A percentile compares a stretch with the other conserved stretches of the same genome.
phyloP scores from a whole-genome alignment of 2,329 filamentous ascomycete species.

The Paraphaeosphaeria minitans region DNA sequence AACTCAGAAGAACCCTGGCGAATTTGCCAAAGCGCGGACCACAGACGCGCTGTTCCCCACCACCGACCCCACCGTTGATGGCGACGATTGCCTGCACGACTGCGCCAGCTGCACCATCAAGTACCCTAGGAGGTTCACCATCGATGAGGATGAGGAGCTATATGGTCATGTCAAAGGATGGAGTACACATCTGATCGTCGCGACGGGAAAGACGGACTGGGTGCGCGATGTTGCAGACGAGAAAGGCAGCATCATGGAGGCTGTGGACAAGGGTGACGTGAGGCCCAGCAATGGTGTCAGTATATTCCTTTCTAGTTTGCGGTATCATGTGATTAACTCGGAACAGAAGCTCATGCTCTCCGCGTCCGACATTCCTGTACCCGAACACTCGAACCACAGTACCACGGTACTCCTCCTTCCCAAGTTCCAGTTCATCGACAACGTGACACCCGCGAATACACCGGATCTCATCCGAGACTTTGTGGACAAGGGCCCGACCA shows the following conservation, averaged over 20 bases:
- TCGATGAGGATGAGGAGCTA: slow-evolving; percentile 77
- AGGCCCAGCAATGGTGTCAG: slow-evolving; percentile 72
- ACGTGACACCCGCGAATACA: slow-evolving; percentile 77
- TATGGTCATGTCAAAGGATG: slow-evolving; percentile 87
- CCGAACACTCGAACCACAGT: slow-evolving; percentile 63
- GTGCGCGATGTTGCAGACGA: slow-evolving; percentile 84
- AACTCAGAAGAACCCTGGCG: slow-evolving; percentile 40
- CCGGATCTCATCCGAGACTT: slow-evolving; percentile 72
- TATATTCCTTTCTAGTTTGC: slow-evolving; percentile 17
- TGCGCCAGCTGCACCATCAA: slow-evolving; percentile 79
- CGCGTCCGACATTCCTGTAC: slow-evolving; percentile 87
- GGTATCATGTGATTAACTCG: too few species aligned
- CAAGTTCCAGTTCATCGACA: slow-evolving; percentile 80
- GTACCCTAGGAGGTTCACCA: slow-evolving; percentile 74
- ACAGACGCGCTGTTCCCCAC: slow-evolving; percentile 70
- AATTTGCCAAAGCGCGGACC: slow-evolving; percentile 55
- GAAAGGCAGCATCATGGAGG: slow-evolving; percentile 66
- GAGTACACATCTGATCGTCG: slow-evolving; percentile 87
- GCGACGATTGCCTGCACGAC: slow-evolving; percentile 86
- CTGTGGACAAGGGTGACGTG: slow-evolving; percentile 56
- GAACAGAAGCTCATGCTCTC: slow-evolving; percentile 82
- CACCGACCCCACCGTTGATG: slow-evolving; percentile 77
- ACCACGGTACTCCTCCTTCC: slow-evolving; percentile 85
- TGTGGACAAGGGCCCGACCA: slow-evolving; percentile 76
- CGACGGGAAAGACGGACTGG: slow-evolving; percentile 97